These are phyloP conservation scores for Hymenoscyphus salicellus DNA, from an alignment of 2,329 filamentous ascomycete species.

Conservation along the genomic window DNA sequence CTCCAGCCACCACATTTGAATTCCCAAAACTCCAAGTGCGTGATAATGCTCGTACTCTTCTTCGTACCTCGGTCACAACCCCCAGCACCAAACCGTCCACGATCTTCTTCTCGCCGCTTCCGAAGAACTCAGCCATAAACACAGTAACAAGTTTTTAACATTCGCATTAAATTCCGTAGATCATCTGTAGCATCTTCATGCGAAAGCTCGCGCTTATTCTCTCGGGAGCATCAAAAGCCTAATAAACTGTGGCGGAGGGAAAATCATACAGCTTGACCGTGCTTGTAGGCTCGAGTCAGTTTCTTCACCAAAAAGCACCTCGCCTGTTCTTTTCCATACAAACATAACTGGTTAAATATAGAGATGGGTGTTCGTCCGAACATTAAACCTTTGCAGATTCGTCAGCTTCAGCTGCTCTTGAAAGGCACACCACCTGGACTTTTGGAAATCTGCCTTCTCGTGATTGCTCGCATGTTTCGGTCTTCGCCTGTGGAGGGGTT, in stretches of 20 bases:
- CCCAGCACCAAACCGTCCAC: too few species aligned
- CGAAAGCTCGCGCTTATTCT: not conserved
- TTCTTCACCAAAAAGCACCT: too few species aligned
- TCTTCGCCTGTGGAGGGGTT: not conserved
- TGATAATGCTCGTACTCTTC: not conserved
- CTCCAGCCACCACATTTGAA: not conserved
- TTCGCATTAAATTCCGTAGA: not conserved
- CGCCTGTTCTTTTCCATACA: not conserved
- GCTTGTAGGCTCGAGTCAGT: not conserved
- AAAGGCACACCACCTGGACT: not conserved
- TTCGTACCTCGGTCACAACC: not conserved
- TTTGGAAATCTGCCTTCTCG: not conserved
- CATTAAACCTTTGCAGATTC: not conserved
- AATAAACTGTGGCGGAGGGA: not conserved
- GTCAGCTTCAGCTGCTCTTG: not conserved
- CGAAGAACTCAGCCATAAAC: not conserved
- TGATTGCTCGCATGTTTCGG: not conserved
- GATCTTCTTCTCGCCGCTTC: not conserved
- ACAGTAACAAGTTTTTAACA: not conserved
- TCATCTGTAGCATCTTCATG: not conserved
- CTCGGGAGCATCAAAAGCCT: not conserved
- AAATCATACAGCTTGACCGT: not conserved
- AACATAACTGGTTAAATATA: not conserved
- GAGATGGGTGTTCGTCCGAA: not conserved
- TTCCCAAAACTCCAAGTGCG: not conserved